These are phyloP conservation scores for Leccinum fibrillosum DNA, from an alignment of 768 basidiomycete genomes.

Conservation along the genomic window DNA sequence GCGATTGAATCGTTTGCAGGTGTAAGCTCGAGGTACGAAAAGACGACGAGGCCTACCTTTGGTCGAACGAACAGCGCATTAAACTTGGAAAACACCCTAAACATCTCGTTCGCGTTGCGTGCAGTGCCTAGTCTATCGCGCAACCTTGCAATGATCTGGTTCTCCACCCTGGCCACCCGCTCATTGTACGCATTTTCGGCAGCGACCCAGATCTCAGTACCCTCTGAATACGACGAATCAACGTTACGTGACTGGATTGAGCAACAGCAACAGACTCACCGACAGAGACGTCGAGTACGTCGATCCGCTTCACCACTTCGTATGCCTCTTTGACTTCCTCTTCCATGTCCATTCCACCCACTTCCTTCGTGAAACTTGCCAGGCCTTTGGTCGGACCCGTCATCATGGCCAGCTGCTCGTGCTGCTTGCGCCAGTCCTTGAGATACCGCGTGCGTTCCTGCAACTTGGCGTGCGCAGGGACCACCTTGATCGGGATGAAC, in stretches of 20 bases:
- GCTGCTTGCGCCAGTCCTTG: conserved; percentile 92
- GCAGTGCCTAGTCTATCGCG: conserved; percentile 93
- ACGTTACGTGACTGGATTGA: background rate
- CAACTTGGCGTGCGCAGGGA: conserved; percentile 85
- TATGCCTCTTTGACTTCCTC: conserved; percentile 96
- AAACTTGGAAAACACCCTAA: conserved; percentile 97
- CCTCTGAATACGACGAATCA: conserved; percentile 53
- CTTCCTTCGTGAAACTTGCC: conserved; percentile 66
- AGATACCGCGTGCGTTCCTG: conserved; percentile 87
- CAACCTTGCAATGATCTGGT: conserved; percentile 93
- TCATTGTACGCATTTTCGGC: conserved; percentile 99
- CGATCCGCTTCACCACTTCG: conserved; percentile 95
- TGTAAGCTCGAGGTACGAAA: background rate
- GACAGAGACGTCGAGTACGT: conserved; percentile 90
- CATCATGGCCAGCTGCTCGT: conserved; percentile 97
- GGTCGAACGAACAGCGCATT: conserved; percentile 95
- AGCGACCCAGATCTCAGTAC: conserved; percentile 96
- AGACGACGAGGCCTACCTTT: conserved; percentile 53
- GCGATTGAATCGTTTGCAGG: background rate
- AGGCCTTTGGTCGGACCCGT: conserved; percentile 91
- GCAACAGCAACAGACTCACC: conserved; percentile 47
- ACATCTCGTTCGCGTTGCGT: conserved; percentile 98
- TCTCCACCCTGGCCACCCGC: conserved; percentile 94
- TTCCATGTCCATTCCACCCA: conserved; percentile 95
- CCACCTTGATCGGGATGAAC: conserved; percentile 96